Base-by-base conservation (phyloP, 768 basidiomycete species). In the Mycena kentingensis region DNA sequence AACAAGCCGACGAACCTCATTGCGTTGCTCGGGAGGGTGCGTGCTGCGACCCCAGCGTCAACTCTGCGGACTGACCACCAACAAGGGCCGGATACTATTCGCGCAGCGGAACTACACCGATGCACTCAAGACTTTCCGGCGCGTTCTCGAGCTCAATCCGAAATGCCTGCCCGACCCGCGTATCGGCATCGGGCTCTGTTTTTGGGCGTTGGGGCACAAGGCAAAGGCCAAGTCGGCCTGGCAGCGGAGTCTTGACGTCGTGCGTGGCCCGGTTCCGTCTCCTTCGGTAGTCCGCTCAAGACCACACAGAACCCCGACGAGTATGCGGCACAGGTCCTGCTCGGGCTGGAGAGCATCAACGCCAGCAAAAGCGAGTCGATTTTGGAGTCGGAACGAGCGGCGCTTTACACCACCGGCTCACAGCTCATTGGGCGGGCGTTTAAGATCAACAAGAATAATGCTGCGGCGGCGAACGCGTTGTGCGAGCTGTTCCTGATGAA, bases 181-280 rank as follows among this genome's bases (percentile, higher is more conserved):
- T 6, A 88, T 98, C 51, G 97, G 97, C 16, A 92, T 98, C 34
- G 97, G 97, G 8, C 73, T 99, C 4, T 98, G 96, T 69, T 75
- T 93, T 19, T 98, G 92, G 93, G 83, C 89, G 4, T 75, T 97
- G 72, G 89, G 89, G 52, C 83, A 96, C 60, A 87, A 86, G 55
- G 77, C 78, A 2, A 87, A 86, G 60, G 97, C 96, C 0, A 86
- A 84, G 58, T 80, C 80, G 21, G 96, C 96, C 0, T 99, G 97
- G 96, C 81, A 93, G 63, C 78, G 95, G 28, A 90, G 90, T 59
- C 65, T 92, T 48, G 90, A 90, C 70, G 82, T 93, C 58, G 93
- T 91, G 55, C 50, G 90, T 77, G 18, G 26, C 41, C 21, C 10
- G 37, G 43, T 22, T 10, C 32, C 24, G 36, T 25, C 24, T 5